Evolutionary conservation across 495 filamentous ascomycete genomes (phyloP), one percentile per base, ranked within the genome.

Genomic region (Tuber magnatum): DNA sequence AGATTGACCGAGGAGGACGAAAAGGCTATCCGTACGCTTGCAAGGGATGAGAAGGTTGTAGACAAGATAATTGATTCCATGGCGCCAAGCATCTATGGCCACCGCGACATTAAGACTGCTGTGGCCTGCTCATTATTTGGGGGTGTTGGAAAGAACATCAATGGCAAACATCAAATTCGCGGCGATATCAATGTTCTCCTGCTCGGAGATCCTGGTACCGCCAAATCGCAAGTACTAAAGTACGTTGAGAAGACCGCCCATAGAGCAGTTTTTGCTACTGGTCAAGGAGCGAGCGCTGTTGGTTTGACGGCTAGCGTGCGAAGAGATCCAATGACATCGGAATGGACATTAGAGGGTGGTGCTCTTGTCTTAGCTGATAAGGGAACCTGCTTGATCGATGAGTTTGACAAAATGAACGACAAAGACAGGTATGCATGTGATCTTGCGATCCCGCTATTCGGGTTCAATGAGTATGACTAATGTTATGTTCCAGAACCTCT

Each of bases 381-480:
- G 75, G 96, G 96, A 68, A 96, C 93, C 48, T 99, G 96, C 82
- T 87, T 99, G 43, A 99, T 99, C 80, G 96, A 99, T 83, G 96
- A 99, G 84, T 99, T 99, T 84, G 96, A 99, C 88, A 99, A 99
- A 87, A 99, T 99, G 96, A 99, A 99, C 85, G 96, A 99, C 83
- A 93, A 98, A 80, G 96, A 99, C 83, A 84, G 77, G 77, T 79
- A 70, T 79, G n/a, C 40, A 43, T 41, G 16, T 16, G 5, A 75
- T 72, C 42, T 46, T 10, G 41, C 20, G 14, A 65, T 18, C 56
- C 14, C 6, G 28, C 28, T 6, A 35, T 32, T 35, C 28, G 28
- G 14, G 28, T 4, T 32, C 5, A 65, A 65, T 65, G 56, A 7
- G 28, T 20, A 65, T 65, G 56, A 48, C 87, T 79, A 18, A 79